Percentiles rank a stretch among this genome's conserved stretches.
Conservation (phyloP, 768 basidiomycete genomes). For the Suillus tomentosus region DNA sequence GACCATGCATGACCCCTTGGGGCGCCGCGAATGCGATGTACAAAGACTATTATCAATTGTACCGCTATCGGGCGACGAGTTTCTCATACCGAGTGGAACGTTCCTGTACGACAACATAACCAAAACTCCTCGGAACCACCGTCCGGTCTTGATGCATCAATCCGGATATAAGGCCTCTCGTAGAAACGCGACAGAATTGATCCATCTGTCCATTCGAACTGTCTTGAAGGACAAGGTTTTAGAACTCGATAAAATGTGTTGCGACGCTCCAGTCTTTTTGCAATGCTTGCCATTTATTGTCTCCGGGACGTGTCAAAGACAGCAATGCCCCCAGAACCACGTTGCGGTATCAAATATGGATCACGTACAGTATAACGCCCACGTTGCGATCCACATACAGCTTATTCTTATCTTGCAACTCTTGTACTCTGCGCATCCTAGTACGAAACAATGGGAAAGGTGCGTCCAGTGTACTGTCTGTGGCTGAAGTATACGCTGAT, state of each 20-base stretch:
- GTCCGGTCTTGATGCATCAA: neutral
- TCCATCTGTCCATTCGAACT: conserved; percentile 28
- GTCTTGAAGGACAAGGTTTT: conserved; percentile 32
- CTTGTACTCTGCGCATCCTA: conserved; percentile 21
- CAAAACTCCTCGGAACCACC: neutral
- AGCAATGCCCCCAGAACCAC: conserved; percentile 42
- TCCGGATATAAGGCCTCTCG: conserved; percentile 16
- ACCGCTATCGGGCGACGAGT: conserved; percentile 25
- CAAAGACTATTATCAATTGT: conserved; percentile 39
- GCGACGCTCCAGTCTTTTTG: conserved; percentile 32
- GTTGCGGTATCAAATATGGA: conserved; percentile 25
- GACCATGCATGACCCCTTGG: conserved; percentile 30
- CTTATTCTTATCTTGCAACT: conserved; percentile 50
- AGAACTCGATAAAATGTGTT: conserved; percentile 37
- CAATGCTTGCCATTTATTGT: conserved; percentile 42
- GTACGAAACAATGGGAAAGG: conserved; percentile 12
- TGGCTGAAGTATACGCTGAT: too few species aligned
- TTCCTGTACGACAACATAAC: neutral
- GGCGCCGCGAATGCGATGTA: conserved; percentile 16
- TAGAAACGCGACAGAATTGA: conserved; percentile 22
- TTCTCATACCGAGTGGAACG: neutral
- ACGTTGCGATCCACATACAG: conserved; percentile 46
- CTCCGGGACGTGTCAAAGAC: conserved; percentile 33
- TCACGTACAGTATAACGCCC: conserved; percentile 39
- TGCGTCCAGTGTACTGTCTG: conserved; percentile 3